Evolutionary conservation across 129 eudicot species (phyloP).

Genomic region (Logfia minima): DNA sequence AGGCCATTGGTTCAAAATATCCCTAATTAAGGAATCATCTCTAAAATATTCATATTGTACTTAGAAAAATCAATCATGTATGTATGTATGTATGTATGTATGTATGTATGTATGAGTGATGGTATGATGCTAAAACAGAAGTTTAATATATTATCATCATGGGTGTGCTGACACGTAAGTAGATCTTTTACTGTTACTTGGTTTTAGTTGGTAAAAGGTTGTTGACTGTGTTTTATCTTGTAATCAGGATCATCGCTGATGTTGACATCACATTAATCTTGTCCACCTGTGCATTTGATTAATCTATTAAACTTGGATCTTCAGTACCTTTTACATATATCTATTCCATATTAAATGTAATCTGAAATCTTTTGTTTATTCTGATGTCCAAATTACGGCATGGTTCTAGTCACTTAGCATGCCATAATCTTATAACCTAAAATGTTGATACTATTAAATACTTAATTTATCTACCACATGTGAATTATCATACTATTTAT

Average conservation of each 20-base stretch:
- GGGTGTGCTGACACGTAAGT: background rate
- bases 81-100: too few relatives aligned
- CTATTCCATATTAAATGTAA: background rate
- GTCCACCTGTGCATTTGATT: background rate
- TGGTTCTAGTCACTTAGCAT: constrained; percentile 17
- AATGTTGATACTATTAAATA: background rate
- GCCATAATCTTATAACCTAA: constrained; percentile 5
- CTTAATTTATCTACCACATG: background rate
- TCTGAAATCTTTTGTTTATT: background rate
- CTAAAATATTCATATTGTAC: too few relatives aligned
- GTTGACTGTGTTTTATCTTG: constrained; percentile 7
- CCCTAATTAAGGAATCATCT: too few relatives aligned
- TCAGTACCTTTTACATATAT: background rate
- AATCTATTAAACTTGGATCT: constrained; percentile 1
- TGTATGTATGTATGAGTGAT: too few relatives aligned
- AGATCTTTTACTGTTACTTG: background rate
- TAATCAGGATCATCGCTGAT: constrained; percentile 23
- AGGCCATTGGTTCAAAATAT: too few relatives aligned
- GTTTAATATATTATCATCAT: background rate
- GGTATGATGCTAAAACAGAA: background rate
- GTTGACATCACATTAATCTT: constrained; percentile 18
- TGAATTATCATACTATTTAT: background rate
- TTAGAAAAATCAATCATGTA: too few relatives aligned
- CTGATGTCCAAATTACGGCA: constrained; percentile 14
- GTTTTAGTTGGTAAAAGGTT: background rate